Evolutionary conservation across 208 protist species (phyloP), one percentile per base, ranked within the genome.

Genomic region (Leishmania martiniquensis): DNA sequence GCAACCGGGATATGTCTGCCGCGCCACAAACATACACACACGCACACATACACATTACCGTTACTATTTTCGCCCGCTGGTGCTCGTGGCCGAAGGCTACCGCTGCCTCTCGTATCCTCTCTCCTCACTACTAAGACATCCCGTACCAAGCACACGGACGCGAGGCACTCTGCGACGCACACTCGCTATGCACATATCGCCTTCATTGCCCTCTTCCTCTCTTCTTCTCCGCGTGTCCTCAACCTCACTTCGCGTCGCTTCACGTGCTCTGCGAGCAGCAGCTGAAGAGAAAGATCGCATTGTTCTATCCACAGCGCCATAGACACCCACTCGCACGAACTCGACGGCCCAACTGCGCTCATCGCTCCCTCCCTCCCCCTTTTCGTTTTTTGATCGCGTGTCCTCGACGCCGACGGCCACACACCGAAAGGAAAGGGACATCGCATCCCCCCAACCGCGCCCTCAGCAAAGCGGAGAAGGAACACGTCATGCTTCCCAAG

Each of bases 401-500:
- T n/a, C 44, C 29, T 69, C 12, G 65, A 20, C n/a, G 22, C 2
- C 4, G 39, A 47, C 13, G 44, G 37, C 1, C 49, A 74, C 47
- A 51, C 29, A 67, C 22, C 22, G 69, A 4, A 51, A 3, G 49
- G 57, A 47, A 57, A 55, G 42, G 25, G 39, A 6, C 68, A 47
- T 42, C 9, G 37, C 13, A 69, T 44, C 44, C 68, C 20, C 32
- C 22, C 25, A 7, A 47, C 65, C 7, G n/a, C n/a, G n/a, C n/a
- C 25, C 42, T 42, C 25, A 69, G 15, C 44, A 51, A 51, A 51
- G 32, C 65, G 57, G 42, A 37, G 25, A 20, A 65, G 72, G 57
- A n/a, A 76, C 42, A 25, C 45, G 13, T 9, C 49, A 72, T 96
- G 93, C 85, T 91, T 1, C 76, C 87, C n/a, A 93, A 92, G 68